These are phyloP conservation scores for Clathrus columnatus DNA, from an alignment of 768 basidiomycete species.

Conservation along the genomic window DNA sequence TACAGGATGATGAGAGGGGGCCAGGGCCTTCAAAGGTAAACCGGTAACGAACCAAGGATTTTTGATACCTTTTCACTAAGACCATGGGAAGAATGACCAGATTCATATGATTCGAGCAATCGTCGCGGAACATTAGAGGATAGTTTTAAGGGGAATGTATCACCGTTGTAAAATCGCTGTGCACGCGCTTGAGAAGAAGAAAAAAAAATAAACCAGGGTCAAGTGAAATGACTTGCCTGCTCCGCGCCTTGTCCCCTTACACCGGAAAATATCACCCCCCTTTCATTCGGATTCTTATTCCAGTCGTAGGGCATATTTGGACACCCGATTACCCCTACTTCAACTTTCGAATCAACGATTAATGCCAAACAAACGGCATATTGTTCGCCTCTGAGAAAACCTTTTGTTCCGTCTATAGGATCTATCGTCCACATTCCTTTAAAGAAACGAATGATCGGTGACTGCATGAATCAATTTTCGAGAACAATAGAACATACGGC, in stretches of 20 bases:
- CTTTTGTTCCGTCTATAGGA: constrained; percentile 91
- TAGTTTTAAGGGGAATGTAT: background rate
- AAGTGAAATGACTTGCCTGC: constrained; percentile 35
- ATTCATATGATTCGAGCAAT: constrained; percentile 84
- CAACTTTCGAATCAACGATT: constrained; percentile 66
- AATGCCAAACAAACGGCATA: constrained; percentile 89
- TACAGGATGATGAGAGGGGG: background rate
- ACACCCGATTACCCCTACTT: constrained; percentile 84
- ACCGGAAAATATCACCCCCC: constrained; percentile 80
- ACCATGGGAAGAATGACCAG: constrained; percentile 83
- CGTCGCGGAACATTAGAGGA: constrained; percentile 44
- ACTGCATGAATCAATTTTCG: background rate
- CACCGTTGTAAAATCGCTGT: constrained; percentile 1
- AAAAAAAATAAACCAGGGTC: background rate
- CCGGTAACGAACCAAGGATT: constrained; percentile 33
- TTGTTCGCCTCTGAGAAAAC: constrained; percentile 86
- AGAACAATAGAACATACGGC: constrained; percentile 44
- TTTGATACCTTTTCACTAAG: constrained; percentile 69
- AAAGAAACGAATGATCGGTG: constrained; percentile 4
- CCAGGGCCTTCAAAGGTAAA: background rate
- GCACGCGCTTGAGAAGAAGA: background rate
- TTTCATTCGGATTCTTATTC: constrained; percentile 40
- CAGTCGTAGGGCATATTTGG: constrained; percentile 72
- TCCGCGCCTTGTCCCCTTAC: constrained; percentile 80
- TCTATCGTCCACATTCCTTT: constrained; percentile 82